Conservation (phyloP, 169 alveolate genomes). For the Cryptosporidium meleagridis region DNA sequence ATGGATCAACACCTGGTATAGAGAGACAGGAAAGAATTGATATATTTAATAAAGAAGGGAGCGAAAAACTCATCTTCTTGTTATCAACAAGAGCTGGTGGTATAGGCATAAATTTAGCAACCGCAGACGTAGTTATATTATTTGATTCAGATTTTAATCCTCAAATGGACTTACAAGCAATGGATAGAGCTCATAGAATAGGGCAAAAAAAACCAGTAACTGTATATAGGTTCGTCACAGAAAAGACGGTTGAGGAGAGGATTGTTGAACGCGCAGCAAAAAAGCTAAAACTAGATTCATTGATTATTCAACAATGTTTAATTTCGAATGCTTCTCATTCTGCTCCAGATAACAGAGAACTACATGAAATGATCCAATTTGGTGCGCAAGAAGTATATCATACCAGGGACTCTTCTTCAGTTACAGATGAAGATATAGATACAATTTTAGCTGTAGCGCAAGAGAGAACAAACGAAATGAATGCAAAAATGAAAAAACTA, state of each 20-base stretch:
- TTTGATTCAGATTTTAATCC: conserved; percentile 92
- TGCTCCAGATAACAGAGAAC: conserved; percentile 88
- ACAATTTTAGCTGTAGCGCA: conserved; percentile 88
- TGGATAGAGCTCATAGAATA: conserved; percentile 93
- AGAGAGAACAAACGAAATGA: conserved; percentile 89
- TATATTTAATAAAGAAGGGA: conserved; percentile 85
- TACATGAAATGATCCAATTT: conserved; percentile 89
- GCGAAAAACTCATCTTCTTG: conserved; percentile 82
- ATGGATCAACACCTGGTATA: conserved; percentile 82
- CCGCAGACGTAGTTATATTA: conserved; percentile 91
- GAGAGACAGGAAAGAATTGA: conserved; percentile 84
- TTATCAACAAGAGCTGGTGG: conserved; percentile 93
- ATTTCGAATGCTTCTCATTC: conserved; percentile 71
- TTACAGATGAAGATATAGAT: conserved; percentile 89
- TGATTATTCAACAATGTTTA: conserved; percentile 87
- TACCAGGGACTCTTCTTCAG: conserved; percentile 84
- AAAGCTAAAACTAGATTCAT: conserved; percentile 87
- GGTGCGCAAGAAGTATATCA: conserved; percentile 93
- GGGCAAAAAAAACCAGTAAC: conserved; percentile 88
- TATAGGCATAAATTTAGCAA: conserved; percentile 89
- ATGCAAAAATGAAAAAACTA: conserved; percentile 83
- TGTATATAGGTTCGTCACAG: conserved; percentile 88
- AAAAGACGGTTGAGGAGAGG: conserved; percentile 89
- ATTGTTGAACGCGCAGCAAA: conserved; percentile 88
- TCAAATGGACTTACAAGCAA: conserved; percentile 90